phyloP scores from a whole-genome alignment of 179 eudicot species.

The Carnegiea gigantea region DNA sequence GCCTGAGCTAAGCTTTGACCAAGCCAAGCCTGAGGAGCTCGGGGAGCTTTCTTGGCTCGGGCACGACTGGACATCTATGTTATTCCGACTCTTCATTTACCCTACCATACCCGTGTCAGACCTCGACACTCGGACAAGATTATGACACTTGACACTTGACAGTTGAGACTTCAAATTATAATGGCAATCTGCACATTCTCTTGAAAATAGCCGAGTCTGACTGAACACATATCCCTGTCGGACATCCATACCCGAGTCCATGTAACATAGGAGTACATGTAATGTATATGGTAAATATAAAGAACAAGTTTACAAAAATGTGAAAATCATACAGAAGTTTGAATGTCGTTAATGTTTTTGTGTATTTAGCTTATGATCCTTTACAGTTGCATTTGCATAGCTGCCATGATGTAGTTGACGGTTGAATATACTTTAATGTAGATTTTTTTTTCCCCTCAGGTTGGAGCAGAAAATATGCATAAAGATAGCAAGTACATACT shows the following conservation, averaged over 20 bases:
- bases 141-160: too few species aligned
- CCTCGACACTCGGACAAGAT: too few species aligned
- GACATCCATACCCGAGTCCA: too few species aligned
- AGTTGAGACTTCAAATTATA: too few species aligned
- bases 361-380: background rate
- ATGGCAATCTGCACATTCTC: too few species aligned
- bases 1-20: background rate
- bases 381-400: background rate
- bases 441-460: conserved; percentile 39
- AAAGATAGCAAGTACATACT: conserved; percentile 93
- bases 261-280: background rate
- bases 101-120: too few species aligned
- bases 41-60: background rate
- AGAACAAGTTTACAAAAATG: background rate
- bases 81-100: too few species aligned
- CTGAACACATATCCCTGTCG: too few species aligned
- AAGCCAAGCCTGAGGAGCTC: background rate
- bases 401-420: background rate
- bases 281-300: background rate
- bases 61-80: background rate
- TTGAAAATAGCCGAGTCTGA: too few species aligned
- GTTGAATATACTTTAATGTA: background rate
- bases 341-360: background rate
- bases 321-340: background rate
- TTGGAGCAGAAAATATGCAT: conserved; percentile 93